Evolutionary conservation across 1,284 basidiomycete species (phyloP).

Genomic region (Leccinum fallax): DNA sequence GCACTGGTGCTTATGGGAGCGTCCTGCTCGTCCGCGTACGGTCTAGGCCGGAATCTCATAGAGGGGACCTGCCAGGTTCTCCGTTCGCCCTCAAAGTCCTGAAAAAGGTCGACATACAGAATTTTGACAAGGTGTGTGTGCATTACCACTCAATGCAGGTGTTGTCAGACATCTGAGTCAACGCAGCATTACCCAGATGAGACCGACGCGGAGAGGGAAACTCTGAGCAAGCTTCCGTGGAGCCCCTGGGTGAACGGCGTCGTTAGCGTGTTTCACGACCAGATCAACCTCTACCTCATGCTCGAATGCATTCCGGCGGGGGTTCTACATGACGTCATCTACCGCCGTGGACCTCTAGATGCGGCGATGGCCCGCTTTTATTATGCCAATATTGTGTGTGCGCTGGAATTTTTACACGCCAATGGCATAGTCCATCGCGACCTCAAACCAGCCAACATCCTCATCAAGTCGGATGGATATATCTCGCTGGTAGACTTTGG

Average conservation of each 20-base stretch:
- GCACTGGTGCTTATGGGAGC: slow-evolving; percentile 42
- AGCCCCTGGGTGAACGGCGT: slow-evolving; percentile 52
- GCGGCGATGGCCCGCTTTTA: slow-evolving; percentile 47
- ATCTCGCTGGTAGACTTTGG: slow-evolving; percentile 79
- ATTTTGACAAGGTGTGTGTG: slow-evolving; percentile 33
- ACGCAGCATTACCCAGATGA: slow-evolving; percentile 25
- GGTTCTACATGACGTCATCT: slow-evolving; percentile 42
- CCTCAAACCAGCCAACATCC: slow-evolving; percentile 83
- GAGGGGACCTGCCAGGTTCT: slow-evolving; percentile 34
- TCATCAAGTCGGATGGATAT: slow-evolving; percentile 64
- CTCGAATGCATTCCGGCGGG: slow-evolving; percentile 50
- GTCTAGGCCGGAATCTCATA: slow-evolving; percentile 22
- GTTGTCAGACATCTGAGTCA: slow-evolving; percentile 4
- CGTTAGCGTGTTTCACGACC: slow-evolving; percentile 47
- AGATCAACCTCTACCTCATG: slow-evolving; percentile 48
- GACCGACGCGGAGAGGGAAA: slow-evolving; percentile 43
- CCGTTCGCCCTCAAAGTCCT: slow-evolving; percentile 47
- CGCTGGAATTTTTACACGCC: slow-evolving; percentile 70
- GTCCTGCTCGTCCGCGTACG: slow-evolving; percentile 45
- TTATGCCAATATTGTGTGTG: slow-evolving; percentile 64
- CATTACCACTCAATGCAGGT: not conserved
- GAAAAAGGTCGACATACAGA: slow-evolving; percentile 36
- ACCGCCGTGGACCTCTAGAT: slow-evolving; percentile 35
- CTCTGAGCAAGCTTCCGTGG: slow-evolving; percentile 48
- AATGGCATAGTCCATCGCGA: slow-evolving; percentile 83